These are phyloP conservation scores for Meyerozyma sp. DNA, from an alignment of 1,139 yeast genomes.

Conservation along the genomic window DNA sequence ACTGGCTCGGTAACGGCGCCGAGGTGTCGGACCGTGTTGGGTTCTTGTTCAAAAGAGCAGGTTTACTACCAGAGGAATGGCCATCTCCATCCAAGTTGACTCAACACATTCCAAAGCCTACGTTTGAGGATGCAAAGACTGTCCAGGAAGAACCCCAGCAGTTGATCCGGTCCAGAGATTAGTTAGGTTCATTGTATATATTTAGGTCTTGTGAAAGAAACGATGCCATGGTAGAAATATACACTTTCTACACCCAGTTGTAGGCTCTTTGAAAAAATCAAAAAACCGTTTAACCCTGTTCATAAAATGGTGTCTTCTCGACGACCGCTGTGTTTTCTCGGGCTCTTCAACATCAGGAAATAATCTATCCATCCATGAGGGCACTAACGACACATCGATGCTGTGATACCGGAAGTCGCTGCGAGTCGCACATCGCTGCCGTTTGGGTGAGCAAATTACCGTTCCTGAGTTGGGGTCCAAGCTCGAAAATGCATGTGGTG, in stretches of 20 bases:
- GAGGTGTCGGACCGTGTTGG: conserved; percentile 84
- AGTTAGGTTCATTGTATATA: conserved; percentile 7
- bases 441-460: neutral
- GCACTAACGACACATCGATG: neutral
- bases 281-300: neutral
- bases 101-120: conserved; percentile 28
- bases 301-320: neutral
- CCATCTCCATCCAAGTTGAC: conserved; percentile 33
- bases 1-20: conserved; percentile 99
- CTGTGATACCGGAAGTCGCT: neutral
- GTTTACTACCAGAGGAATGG: conserved; percentile 72
- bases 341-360: neutral
- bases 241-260: neutral
- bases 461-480: neutral
- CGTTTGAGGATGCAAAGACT: conserved; percentile 20
- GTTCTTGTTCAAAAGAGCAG: conserved; percentile 73
- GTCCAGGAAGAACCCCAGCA: conserved; percentile 31
- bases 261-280: neutral
- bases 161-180: conserved; percentile 30
- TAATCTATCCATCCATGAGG: neutral
- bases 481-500: neutral
- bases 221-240: neutral
- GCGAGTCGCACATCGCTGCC: neutral
- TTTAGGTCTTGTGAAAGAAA: neutral
- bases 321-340: neutral